Conservation (phyloP, 2,329 filamentous ascomycete species). For the Xylariaceae sp. region DNA sequence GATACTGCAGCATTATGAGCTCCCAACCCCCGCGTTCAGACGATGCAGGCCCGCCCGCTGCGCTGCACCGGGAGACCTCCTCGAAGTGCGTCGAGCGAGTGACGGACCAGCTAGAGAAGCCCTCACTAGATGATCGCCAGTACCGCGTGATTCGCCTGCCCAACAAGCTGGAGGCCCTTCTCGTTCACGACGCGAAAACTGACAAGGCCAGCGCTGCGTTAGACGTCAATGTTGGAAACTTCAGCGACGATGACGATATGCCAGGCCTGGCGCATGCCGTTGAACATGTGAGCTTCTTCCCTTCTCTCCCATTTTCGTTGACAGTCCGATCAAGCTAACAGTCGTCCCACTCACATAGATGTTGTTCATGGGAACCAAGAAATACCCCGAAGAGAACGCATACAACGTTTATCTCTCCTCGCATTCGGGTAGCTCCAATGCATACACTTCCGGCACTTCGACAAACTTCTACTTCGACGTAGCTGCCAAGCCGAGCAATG, state of each 20-base stretch:
- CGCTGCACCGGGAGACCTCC: slow-evolving; percentile 27
- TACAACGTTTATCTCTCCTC: slow-evolving; percentile 90
- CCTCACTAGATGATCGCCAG: slow-evolving; percentile 63
- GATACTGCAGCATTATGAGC: slow-evolving; percentile 21
- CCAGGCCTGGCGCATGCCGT: slow-evolving; percentile 94
- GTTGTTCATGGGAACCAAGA: slow-evolving; percentile 97
- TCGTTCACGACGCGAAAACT: slow-evolving; percentile 90
- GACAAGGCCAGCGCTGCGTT: slow-evolving; percentile 95
- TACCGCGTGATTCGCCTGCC: slow-evolving; percentile 82
- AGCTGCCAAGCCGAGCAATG: slow-evolving; percentile 67
- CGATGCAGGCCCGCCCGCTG: slow-evolving; percentile 22
- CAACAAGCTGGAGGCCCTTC: slow-evolving; percentile 83
- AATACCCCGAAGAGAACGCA: slow-evolving; percentile 93
- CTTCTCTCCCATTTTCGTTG: not conserved
- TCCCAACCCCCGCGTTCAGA: slow-evolving; percentile 20
- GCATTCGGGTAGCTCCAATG: slow-evolving; percentile 89
- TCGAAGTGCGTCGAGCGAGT: slow-evolving; percentile 32
- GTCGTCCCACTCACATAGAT: slow-evolving; percentile 49
- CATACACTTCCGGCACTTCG: slow-evolving; percentile 86
- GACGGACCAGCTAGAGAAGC: slow-evolving; percentile 29
- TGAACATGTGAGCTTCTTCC: slow-evolving; percentile 60
- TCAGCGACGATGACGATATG: slow-evolving; percentile 86
- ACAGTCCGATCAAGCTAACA: slow-evolving; percentile 9
- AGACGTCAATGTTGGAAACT: slow-evolving; percentile 93
- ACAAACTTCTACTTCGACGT: slow-evolving; percentile 99